phyloP scores from a whole-genome alignment of 169 alveolate genomes.

The Plasmodium gonderi region DNA sequence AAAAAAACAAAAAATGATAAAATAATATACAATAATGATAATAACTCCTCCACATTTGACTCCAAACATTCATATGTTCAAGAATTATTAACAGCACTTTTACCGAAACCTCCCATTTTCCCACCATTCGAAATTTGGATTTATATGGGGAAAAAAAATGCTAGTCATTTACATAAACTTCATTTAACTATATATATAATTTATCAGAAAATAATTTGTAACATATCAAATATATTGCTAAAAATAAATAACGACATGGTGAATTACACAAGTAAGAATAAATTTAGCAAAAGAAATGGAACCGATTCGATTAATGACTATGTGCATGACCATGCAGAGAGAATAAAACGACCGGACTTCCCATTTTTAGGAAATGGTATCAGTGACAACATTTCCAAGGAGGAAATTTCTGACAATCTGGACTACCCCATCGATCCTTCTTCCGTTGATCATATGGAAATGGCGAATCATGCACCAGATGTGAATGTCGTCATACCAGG shows the following conservation, averaged over 20 bases:
- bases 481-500: background rate
- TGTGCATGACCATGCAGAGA: slow-evolving; percentile 21
- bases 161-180: slow-evolving; percentile 45
- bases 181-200: slow-evolving; percentile 65
- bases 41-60: background rate
- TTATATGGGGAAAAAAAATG: slow-evolving; percentile 35
- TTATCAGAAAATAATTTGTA: slow-evolving; percentile 55
- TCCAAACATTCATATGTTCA: slow-evolving; percentile 32
- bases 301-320: slow-evolving; percentile 47
- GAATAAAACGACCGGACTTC: background rate
- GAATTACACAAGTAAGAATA: slow-evolving; percentile 7
- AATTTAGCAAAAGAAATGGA: slow-evolving; percentile 2
- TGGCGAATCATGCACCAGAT: too few relatives aligned
- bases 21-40: background rate
- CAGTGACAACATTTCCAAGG: too few relatives aligned
- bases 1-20: background rate
- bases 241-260: slow-evolving; percentile 41
- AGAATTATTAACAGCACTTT: slow-evolving; percentile 33
- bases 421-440: background rate
- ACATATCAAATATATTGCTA: slow-evolving; percentile 48
- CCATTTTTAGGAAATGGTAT: too few relatives aligned
- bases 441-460: background rate
- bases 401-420: too few relatives aligned
- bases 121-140: slow-evolving; percentile 60
- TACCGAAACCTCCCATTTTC: slow-evolving; percentile 69